phyloP scores from a whole-genome alignment of 2,329 filamentous ascomycete species.

The Xylaria sp. region DNA sequence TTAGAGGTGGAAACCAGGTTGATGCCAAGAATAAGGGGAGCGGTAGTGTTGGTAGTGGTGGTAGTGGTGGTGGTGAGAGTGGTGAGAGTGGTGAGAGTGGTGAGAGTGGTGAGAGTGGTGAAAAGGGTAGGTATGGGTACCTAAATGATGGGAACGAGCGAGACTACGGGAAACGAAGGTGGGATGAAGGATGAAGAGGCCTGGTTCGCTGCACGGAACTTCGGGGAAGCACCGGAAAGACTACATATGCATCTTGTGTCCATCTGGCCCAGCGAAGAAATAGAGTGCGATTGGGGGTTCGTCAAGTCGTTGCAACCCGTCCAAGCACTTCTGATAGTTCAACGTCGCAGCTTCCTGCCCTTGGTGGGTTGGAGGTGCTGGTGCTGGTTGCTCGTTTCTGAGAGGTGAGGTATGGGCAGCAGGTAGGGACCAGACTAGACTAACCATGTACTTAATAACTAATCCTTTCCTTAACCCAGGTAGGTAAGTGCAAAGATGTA shows the following conservation, averaged over 20 bases:
- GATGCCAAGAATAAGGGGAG: not conserved
- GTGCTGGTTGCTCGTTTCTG: too few species aligned
- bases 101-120: not conserved
- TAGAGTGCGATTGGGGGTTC: not conserved
- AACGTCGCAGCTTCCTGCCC: conserved; percentile 1
- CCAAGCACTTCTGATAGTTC: not conserved
- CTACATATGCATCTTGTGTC: conserved; percentile 1
- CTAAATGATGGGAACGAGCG: too few species aligned
- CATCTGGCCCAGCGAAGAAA: not conserved
- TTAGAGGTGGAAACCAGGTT: not conserved
- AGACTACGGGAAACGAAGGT: not conserved
- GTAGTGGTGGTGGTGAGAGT: not conserved
- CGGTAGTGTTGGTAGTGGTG: too few species aligned
- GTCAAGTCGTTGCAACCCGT: not conserved
- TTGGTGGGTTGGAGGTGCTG: conserved; percentile 1
- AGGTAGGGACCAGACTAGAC: too few species aligned
- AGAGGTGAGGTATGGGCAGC: not conserved
- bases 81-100: not conserved
- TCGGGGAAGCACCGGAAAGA: conserved; percentile 1
- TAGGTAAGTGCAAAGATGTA: too few species aligned
- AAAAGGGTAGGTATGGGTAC: too few species aligned
- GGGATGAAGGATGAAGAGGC: not conserved
- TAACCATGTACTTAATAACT: too few species aligned
- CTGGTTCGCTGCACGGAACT: not conserved
- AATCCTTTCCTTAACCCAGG: too few species aligned